phyloP scores from a whole-genome alignment of 345 rosid genomes.

The Odontarrhena argentea region DNA sequence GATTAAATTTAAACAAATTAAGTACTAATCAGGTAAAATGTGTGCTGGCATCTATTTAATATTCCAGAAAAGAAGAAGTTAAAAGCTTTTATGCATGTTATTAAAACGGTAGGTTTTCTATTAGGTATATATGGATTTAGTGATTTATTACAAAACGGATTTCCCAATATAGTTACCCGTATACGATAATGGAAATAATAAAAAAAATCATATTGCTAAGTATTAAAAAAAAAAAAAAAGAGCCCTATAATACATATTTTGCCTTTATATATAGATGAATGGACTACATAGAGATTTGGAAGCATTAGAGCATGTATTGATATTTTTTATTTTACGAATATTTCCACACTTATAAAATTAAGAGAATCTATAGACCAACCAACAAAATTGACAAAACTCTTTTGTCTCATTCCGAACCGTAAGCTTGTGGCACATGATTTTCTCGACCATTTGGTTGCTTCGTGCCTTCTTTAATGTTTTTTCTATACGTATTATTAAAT shows the following conservation, averaged over 20 bases:
- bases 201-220: neutral
- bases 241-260: constrained; percentile 29
- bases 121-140: neutral
- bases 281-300: constrained; percentile 16
- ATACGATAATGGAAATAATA: neutral
- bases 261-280: constrained; percentile 27
- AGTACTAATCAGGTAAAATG: neutral
- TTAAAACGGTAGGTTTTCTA: neutral
- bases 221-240: neutral
- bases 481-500: constrained; percentile 18
- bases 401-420: constrained; percentile 33
- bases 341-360: neutral
- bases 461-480: constrained; percentile 22
- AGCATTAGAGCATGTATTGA: constrained; percentile 12
- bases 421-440: constrained; percentile 40
- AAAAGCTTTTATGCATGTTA: constrained; percentile 1
- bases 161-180: neutral
- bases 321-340: constrained; percentile 2
- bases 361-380: constrained; percentile 32
- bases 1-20: constrained; percentile 5
- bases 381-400: constrained; percentile 33
- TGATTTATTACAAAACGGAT: neutral
- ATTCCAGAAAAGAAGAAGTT: constrained; percentile 12
- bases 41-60: neutral
- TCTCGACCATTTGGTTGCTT: constrained; percentile 33